Percentiles rank a stretch among this genome's conserved stretches.
Evolutionary conservation across 495 filamentous ascomycete genomes (phyloP).

Genomic region (Achaetomiella virescens): DNA sequence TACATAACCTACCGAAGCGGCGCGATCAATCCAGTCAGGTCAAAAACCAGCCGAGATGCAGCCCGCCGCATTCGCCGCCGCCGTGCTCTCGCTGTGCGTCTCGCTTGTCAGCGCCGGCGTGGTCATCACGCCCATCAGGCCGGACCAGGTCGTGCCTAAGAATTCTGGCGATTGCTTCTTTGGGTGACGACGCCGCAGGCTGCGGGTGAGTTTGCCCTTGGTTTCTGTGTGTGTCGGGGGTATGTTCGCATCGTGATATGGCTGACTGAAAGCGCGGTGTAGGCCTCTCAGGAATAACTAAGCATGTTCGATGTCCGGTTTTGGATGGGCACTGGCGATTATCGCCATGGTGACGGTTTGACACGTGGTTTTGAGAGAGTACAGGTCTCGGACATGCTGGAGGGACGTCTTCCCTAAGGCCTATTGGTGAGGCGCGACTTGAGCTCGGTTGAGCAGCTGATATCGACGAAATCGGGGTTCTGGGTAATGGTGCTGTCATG

Average conservation of each 20-base stretch:
- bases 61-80: conserved; percentile 29
- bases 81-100: conserved; percentile 32
- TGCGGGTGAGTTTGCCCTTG: conserved; percentile 37
- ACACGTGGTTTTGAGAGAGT: too few relatives aligned
- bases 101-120: conserved; percentile 43
- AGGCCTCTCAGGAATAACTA: neutral
- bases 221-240: neutral
- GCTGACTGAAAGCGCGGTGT: neutral
- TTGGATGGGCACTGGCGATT: too few relatives aligned
- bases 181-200: conserved; percentile 40
- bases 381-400: too few relatives aligned
- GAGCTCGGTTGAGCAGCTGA: too few relatives aligned
- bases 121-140: conserved; percentile 40
- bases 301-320: too few relatives aligned
- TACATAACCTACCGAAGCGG: neutral
- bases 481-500: too few relatives aligned
- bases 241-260: neutral
- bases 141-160: conserved; percentile 39
- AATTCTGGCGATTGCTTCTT: conserved; percentile 42
- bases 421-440: too few relatives aligned
- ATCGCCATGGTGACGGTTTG: too few relatives aligned
- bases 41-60: conserved; percentile 42
- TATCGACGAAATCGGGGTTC: too few relatives aligned
- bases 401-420: too few relatives aligned
- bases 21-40: neutral